Conservation (phyloP, 805 yeast species). For the Saturnispora bothae region DNA sequence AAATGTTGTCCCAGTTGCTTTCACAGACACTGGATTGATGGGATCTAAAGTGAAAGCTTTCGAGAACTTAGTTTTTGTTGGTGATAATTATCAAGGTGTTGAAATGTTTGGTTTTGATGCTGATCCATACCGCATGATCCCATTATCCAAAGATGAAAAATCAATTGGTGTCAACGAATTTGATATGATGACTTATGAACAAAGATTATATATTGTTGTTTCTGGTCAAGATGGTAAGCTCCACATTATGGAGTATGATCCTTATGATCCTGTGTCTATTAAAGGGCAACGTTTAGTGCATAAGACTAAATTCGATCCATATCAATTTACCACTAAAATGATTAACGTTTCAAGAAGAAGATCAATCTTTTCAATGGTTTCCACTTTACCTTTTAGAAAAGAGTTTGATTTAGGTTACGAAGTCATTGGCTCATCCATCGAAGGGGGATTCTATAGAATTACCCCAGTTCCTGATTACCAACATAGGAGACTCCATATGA, state of each 20-base stretch:
- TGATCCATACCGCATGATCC: constrained; percentile 82
- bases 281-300: constrained; percentile 70
- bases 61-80: constrained; percentile 71
- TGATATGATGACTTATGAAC: constrained; percentile 69
- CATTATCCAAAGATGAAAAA: constrained; percentile 64
- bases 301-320: constrained; percentile 59
- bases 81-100: constrained; percentile 69
- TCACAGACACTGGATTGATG: constrained; percentile 74
- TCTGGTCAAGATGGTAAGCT: constrained; percentile 60
- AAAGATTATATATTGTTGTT: constrained; percentile 52
- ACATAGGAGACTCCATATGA: constrained; percentile 70
- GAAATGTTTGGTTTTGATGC: constrained; percentile 87
- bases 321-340: constrained; percentile 49
- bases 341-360: constrained; percentile 31
- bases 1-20: constrained; percentile 86
- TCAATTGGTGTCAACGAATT: constrained; percentile 53
- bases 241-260: constrained; percentile 77
- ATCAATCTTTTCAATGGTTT: constrained; percentile 23
- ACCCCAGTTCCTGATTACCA: constrained; percentile 65
- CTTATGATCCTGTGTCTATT: constrained; percentile 76
- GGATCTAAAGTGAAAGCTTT: constrained; percentile 72
- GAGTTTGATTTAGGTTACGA: constrained; percentile 35
- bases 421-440: constrained; percentile 60
- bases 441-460: constrained; percentile 70
- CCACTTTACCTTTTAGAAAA: constrained; percentile 21